Percentiles rank a stretch among this genome's conserved stretches.
Evolutionary conservation across 768 basidiomycete genomes (phyloP).

Genomic region (Termitomyces heimii): DNA sequence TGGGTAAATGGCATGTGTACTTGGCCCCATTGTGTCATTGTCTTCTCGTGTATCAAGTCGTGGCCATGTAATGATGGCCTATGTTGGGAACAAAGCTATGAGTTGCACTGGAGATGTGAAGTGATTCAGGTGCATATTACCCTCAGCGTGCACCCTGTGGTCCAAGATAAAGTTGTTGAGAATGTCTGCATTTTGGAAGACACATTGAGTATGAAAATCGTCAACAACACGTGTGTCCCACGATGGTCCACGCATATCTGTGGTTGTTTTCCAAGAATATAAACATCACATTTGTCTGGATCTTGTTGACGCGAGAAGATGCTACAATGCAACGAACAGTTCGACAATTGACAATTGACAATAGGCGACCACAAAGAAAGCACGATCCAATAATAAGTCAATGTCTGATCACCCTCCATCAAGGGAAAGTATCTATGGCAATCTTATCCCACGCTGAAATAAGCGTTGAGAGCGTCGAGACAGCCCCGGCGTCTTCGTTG

Average conservation of each 20-base stretch:
- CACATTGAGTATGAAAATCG: neutral
- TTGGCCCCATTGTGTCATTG: slow-evolving; percentile 7
- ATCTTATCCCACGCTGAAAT: neutral
- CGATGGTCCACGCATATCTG: neutral
- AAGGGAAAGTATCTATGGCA: neutral
- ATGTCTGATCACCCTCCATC: neutral
- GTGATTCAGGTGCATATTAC: neutral
- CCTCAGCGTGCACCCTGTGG: too few relatives aligned
- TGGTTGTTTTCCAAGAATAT: neutral
- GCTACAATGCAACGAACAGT: neutral
- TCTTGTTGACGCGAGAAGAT: neutral
- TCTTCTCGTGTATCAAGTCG: slow-evolving; percentile 4
- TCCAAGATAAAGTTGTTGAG: neutral
- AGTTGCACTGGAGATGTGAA: neutral
- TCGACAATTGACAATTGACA: neutral
- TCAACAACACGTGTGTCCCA: neutral
- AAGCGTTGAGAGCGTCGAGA: too few relatives aligned
- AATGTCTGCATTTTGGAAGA: neutral
- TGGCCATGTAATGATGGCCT: neutral
- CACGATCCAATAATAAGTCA: neutral
- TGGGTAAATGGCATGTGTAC: slow-evolving; percentile 7
- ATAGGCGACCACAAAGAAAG: neutral
- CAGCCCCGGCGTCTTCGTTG: too few relatives aligned
- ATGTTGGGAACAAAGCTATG: neutral
- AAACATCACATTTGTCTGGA: neutral